Evolutionary conservation across 768 basidiomycete genomes (phyloP), one percentile per base, ranked within the genome.

Genomic region (Tephrocybe sp.): DNA sequence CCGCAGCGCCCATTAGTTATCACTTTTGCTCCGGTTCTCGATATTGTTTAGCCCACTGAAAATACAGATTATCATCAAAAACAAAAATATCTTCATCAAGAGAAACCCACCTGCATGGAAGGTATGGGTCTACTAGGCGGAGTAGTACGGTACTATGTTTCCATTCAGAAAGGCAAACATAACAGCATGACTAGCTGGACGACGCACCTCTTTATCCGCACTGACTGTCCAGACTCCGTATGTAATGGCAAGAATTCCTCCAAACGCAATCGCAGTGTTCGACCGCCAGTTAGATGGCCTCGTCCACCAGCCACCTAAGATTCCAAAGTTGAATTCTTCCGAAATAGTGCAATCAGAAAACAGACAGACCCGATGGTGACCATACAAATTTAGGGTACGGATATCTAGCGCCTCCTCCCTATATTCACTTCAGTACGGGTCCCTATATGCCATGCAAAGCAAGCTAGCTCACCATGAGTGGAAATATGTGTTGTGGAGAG

Each of bases 351-450:
- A n/a, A 27, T 26, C 15, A 15, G 22, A 7, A 16, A 70, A 69
- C 53, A 39, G 42, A 55, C 66, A 51, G 34, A 91, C 92, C 92
- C 57, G 93, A 78, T 63, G 95, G 94, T 19, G 92, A 87, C 92
- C 92, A 98, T 47, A 97, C 94, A 63, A 89, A 81, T 76, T 94
- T 95, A 26, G 92, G 94, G 67, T 87, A 97, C 8, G 93, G 92
- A 77, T 91, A 97, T 71, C 91, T 84, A 47, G 72, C 80, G 54
- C 88, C 89, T 70, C 89, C 89, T 38, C 89, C 89, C 89, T 91
- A 54, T 1, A 9, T 5, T 5, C n/a, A 21, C 11, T 24, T 53
- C 24, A 53, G 36, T 4, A 41, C 15, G 7, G 4, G 28, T 6
- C 13, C n/a, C 3, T 16, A 27, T 4, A 51, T 51, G 16, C 22